Base-by-base conservation (phyloP, 202 grass and related monocot species). In the Sporobolus alterniflorus region DNA sequence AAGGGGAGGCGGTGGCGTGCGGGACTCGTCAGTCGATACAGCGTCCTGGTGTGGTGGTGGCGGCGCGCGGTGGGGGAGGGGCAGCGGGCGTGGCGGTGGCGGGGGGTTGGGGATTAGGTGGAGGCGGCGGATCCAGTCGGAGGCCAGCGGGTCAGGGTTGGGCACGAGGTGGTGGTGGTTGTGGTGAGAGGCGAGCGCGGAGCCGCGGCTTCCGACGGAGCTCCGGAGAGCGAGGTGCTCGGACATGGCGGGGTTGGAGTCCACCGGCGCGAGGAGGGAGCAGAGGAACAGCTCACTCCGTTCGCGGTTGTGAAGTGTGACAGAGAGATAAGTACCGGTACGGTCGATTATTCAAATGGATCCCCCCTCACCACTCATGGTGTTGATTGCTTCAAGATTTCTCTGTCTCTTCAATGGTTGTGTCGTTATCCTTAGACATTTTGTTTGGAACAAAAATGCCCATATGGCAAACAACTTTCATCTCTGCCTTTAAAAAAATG, bases 101-200 rank as follows among this genome's bases (percentile, higher is more conserved):
- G 40, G 46, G 5, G 49, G 61, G 28, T 41, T 61, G 55, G 87
- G 73, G 15, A 70, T 61, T 52, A 86, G 81, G 60, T 91, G 88
- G 85, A 94, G 78, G 31, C 88, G 88, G 71, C 69, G 88, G 82
- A 91, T 94, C 91, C 91, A 94, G 66, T 63, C 74, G 36, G 91
- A 94, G 75, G 83, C 24, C 22, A 85, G 61, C n/a, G 88, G 81
- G 73, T 82, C 82, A 66, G 43, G 75, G 6, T 70, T 26, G 10
- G 63, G 43, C 29, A 83, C 50, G 17, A 31, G 80, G 25, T 31
- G 20, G 21, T 16, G 71, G 21, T 61, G 57, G 55, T 65, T 36
- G 46, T 73, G 67, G 40, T 52, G 52, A 8, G 26, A 30, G 2
- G 54, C 47, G 18, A 29, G 71, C 32, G 68, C 80, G n/a, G 90